Evolutionary conservation across 805 yeast species (phyloP).

Genomic region (Wickerhamiella shivajii): DNA sequence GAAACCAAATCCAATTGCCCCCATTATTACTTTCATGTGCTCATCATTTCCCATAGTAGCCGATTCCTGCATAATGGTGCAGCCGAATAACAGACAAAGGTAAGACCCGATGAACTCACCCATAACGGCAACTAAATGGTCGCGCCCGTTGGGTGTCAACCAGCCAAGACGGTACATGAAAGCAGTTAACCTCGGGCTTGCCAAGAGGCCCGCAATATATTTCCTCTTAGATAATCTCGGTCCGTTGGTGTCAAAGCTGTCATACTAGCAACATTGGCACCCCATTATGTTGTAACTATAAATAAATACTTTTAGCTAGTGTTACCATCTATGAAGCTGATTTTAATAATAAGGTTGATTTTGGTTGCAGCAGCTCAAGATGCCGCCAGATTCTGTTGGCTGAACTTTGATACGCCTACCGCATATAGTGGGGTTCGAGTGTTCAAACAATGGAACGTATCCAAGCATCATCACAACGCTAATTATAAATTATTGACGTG

Average conservation of each 20-base stretch:
- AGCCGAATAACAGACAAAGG: conserved; percentile 69
- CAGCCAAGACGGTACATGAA: conserved; percentile 3
- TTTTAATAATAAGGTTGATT: background rate
- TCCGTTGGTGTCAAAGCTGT: background rate
- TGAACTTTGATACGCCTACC: conserved; percentile 2
- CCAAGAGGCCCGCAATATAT: background rate
- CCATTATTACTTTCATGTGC: conserved; percentile 50
- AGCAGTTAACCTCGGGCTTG: too few relatives aligned
- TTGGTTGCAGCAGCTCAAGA: background rate
- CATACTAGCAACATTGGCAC: background rate
- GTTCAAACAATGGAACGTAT: background rate
- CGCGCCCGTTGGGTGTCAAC: conserved; percentile 6
- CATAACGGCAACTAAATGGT: conserved; percentile 4
- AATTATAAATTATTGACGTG: conserved; percentile 1
- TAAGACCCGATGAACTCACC: conserved; percentile 74
- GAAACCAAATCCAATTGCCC: conserved; percentile 75
- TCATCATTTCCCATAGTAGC: conserved; percentile 33
- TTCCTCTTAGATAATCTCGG: background rate
- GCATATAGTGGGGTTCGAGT: conserved; percentile 5
- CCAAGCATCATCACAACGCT: background rate
- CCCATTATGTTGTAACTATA: background rate
- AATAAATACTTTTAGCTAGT: too few relatives aligned
- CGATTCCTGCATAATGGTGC: conserved; percentile 70
- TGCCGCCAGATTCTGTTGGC: background rate
- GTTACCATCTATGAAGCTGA: background rate